These are phyloP conservation scores for Mortierella antarctica DNA, from an alignment of 192 early-diverging fungal genomes.

Conservation along the genomic window DNA sequence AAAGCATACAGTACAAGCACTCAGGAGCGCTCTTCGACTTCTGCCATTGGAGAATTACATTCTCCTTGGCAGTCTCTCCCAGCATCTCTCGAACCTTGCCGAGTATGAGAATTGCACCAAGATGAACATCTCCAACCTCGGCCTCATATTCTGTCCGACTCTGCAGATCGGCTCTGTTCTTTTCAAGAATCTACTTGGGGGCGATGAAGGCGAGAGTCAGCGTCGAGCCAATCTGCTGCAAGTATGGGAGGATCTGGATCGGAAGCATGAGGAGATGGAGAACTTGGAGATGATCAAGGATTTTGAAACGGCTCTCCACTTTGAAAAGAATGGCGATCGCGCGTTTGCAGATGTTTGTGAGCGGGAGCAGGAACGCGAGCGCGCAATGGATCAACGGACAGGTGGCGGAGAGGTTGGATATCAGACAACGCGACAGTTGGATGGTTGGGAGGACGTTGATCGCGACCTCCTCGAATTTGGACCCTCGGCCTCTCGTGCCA, in stretches of 20 bases:
- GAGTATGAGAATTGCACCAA: conserved; percentile 56
- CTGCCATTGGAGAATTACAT: conserved; percentile 61
- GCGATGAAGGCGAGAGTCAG: conserved; percentile 33
- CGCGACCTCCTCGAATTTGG: conserved; percentile 1
- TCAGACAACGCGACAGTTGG: background rate
- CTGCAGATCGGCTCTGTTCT: conserved; percentile 61
- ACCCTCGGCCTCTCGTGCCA: background rate
- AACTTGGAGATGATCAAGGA: conserved; percentile 50
- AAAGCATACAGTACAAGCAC: conserved; percentile 3
- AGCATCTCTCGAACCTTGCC: conserved; percentile 61
- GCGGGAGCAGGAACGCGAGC: background rate
- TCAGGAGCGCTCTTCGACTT: conserved; percentile 27
- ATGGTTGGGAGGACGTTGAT: conserved; percentile 23
- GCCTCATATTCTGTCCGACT: conserved; percentile 68
- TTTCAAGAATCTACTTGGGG: conserved; percentile 63
- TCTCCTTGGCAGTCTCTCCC: conserved; percentile 57
- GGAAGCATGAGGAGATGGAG: conserved; percentile 42
- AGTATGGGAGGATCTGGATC: conserved; percentile 31
- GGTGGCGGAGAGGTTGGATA: background rate
- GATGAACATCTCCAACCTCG: conserved; percentile 69
- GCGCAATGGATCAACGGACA: background rate
- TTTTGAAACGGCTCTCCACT: conserved; percentile 30
- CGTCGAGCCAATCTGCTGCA: conserved; percentile 17
- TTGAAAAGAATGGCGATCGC: conserved; percentile 22
- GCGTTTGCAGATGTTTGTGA: background rate